These are phyloP conservation scores for Penicillium freii DNA, from an alignment of 2,329 filamentous ascomycete species.

Conservation along the genomic window DNA sequence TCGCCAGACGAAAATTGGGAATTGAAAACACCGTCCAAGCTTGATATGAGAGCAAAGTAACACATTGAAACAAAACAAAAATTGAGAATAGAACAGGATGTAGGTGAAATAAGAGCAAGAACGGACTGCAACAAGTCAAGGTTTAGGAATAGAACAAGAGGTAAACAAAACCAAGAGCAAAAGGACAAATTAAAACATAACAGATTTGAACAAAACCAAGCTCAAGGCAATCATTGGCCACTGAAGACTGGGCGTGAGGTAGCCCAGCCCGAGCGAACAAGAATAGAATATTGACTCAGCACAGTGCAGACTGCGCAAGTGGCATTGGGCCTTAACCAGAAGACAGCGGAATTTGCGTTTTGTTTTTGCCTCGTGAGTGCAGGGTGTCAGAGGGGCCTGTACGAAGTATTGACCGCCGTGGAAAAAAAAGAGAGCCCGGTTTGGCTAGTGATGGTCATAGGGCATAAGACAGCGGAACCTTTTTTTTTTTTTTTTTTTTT, in stretches of 20 bases:
- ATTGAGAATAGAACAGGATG: background rate
- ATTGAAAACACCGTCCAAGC: background rate
- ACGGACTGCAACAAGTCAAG: background rate
- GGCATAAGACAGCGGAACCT: background rate
- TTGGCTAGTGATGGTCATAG: background rate
- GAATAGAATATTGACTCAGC: background rate
- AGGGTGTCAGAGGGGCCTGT: background rate
- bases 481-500: background rate
- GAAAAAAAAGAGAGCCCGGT: background rate
- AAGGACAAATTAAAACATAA: background rate
- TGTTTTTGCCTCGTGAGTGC: background rate
- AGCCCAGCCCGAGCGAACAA: background rate
- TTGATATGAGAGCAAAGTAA: background rate
- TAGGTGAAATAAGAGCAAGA: background rate
- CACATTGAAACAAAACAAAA: background rate
- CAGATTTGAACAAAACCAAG: background rate
- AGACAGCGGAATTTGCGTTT: background rate
- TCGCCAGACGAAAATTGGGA: background rate
- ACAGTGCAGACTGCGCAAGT: background rate
- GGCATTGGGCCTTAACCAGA: background rate
- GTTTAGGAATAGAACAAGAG: background rate
- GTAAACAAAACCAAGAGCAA: background rate
- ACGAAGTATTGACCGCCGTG: background rate
- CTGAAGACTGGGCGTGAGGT: background rate
- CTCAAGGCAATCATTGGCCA: background rate